Base-by-base conservation (phyloP, 495 filamentous ascomycete genomes). In the Parathielavia hyrcaniae region DNA sequence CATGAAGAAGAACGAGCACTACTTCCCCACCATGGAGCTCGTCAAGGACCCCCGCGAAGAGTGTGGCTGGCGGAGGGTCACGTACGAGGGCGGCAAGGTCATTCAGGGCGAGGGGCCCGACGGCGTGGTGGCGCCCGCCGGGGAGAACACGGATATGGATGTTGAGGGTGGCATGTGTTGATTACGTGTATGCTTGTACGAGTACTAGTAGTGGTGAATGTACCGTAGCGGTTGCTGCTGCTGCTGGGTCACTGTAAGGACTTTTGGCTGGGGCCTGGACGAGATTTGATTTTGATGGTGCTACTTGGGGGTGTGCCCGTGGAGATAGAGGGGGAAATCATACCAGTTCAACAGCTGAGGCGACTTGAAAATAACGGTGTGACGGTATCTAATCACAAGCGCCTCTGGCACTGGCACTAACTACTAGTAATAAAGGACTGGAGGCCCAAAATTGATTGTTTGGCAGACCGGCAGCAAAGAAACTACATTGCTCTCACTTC, bases 1-100 rank as follows among this genome's bases (percentile, higher is more conserved):
- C 26, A 97, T 99, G 85, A 99, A 99, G 84, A 99, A 99, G 83
- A 95, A 95, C 69, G 95, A 99, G 70, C 93, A 99, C 72, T 99
- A 99, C 69, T 95, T 95, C 80, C 89, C 90, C 12, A 92, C 88
- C 58, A 86, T 89, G 68, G 90, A 95, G 71, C 91, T 89, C 69
- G 80, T 87, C 66, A 91, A 91, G 66, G 87, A 92, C 53, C 61
- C 76, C 11, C 73, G 75, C 8, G 75, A 81, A 53, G 72, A 75
- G 0, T 80, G 78, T 41, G 87, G 87, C 34, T 92, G 88, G 88
- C 77, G 78, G 49, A 79, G 86, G 5, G 74, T 89, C 46, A 87
- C 85, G 9, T 87, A 91, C 63, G 84, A 87, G 59, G 82, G 81
- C 41, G 75, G 77, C 38, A 75, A 79, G 60, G 67, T 73, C 10